Evolutionary conservation across 306 rosid species (phyloP), one percentile per base, ranked within the genome.

Genomic region (Acacia melanoxylon): DNA sequence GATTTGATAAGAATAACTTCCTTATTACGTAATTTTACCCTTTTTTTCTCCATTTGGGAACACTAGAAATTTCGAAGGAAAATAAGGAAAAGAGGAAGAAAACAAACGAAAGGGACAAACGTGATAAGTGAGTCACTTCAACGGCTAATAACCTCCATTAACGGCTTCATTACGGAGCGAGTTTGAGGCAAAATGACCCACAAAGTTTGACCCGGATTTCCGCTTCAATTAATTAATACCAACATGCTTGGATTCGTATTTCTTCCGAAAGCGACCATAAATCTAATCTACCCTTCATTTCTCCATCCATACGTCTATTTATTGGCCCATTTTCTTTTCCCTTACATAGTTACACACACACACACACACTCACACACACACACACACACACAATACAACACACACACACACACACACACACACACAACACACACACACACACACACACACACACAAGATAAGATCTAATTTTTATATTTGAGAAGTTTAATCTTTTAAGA

Each of bases 81-180:
- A 56, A 56, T 13, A 56, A 51, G 58, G n/a, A 51, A 17, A 48
- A 48, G 12, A 42, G 4, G 58, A n/a, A 54, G 12, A 54, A 54
- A 8, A 2, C 10, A 52, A 52, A 52, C 2, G 19, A 16, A 52
- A 1, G 10, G 12, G 27, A 54, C 10, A 20, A 73, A 49, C 29
- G 44, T 27, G 77, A 31, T 3, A 45, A 20, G 7, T 2, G 56
- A 8, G 15, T 25, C 56, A 42, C 49, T 68, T 68, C 74, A 74
- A 51, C 78, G 67, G 48, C 78, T n/a, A 74, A 74, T 74, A 74
- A 74, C 78, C 78, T 20, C 78, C 78, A 74, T 74, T 74, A 74
- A 74, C 66, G 78, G 66, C 78, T 51, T 1, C 66, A 74, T 74
- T 33, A 31, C 4, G 33, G 78, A 54, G 2, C 29, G 15, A 4